phyloP scores from a whole-genome alignment of 208 protist species.

The Trypanosoma mega region DNA sequence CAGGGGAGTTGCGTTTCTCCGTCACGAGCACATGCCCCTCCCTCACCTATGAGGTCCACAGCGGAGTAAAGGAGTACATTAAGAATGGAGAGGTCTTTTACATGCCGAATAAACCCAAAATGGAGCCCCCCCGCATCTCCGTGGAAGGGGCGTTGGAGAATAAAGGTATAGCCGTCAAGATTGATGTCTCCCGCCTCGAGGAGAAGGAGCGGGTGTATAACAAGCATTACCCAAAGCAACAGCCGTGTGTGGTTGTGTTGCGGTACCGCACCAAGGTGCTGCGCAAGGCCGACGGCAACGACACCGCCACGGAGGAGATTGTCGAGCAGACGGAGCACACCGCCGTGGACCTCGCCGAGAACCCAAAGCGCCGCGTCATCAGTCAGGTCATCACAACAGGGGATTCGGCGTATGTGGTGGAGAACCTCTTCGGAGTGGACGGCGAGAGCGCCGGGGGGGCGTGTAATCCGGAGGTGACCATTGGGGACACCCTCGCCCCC shows the following conservation, averaged over 20 bases:
- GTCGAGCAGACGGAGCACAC: slow-evolving; percentile 90
- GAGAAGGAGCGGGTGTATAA: slow-evolving; percentile 87
- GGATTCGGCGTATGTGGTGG: slow-evolving; percentile 80
- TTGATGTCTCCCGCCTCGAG: slow-evolving; percentile 73
- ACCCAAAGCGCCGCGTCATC: slow-evolving; percentile 79
- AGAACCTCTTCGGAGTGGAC: slow-evolving; percentile 86
- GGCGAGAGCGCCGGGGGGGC: slow-evolving; percentile 42
- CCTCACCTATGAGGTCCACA: slow-evolving; percentile 90
- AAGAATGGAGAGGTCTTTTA: slow-evolving; percentile 67
- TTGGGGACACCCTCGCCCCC: slow-evolving; percentile 61
- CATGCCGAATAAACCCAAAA: slow-evolving; percentile 90
- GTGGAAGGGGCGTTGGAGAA: slow-evolving; percentile 74
- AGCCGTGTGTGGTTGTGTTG: slow-evolving; percentile 87
- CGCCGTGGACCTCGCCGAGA: slow-evolving; percentile 75
- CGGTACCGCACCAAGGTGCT: slow-evolving; percentile 81
- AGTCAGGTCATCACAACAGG: slow-evolving; percentile 78
- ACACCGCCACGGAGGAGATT: slow-evolving; percentile 40
- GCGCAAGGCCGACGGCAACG: slow-evolving; percentile 40
- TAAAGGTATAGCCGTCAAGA: slow-evolving; percentile 66
- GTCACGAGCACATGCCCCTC: slow-evolving; percentile 67
- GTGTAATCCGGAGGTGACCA: slow-evolving; percentile 57
- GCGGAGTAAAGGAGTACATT: slow-evolving; percentile 86
- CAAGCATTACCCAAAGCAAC: slow-evolving; percentile 89
- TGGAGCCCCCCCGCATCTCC: slow-evolving; percentile 72
- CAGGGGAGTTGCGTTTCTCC: slow-evolving; percentile 75